Conservation (phyloP, 129 eudicot species). For the Dittrichia graveolens region DNA sequence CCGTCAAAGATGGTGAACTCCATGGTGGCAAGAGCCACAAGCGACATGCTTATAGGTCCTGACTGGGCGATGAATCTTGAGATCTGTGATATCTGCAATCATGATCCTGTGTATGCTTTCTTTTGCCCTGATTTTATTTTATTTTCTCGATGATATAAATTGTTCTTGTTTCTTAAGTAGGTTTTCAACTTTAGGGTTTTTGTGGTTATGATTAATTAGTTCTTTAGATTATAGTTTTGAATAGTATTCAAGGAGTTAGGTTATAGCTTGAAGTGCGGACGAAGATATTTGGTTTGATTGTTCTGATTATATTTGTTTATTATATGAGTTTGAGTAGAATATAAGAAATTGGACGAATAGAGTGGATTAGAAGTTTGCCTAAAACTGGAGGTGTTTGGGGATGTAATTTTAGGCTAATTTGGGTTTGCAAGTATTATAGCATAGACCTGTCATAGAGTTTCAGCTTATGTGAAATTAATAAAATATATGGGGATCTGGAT, state of each 20-base stretch:
- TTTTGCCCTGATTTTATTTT: not conserved
- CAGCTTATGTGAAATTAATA: not conserved
- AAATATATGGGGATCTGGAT: too few relatives aligned
- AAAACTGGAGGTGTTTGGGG: not conserved
- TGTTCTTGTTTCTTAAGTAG: constrained; percentile 11
- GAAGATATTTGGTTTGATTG: constrained; percentile 9
- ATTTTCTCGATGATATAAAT: not conserved
- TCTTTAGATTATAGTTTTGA: not conserved
- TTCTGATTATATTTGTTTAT: constrained; percentile 6
- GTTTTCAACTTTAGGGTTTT: constrained; percentile 23
- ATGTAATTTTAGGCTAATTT: not conserved
- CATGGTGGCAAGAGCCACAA: constrained; percentile 74
- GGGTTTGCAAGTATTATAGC: constrained; percentile 20
- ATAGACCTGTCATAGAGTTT: not conserved
- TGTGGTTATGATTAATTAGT: constrained; percentile 2
- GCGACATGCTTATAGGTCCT: constrained; percentile 60
- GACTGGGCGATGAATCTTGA: constrained; percentile 62
- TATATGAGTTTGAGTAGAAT: constrained; percentile 25
- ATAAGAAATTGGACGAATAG: constrained; percentile 10
- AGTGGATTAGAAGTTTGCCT: constrained; percentile 5
- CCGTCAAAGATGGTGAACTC: constrained; percentile 65
- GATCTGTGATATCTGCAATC: constrained; percentile 63
- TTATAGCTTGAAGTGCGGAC: constrained; percentile 16
- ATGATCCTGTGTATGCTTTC: constrained; percentile 47
- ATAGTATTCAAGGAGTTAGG: constrained; percentile 24